Evolutionary conservation across 2,329 filamentous ascomycete species (phyloP), one percentile per base, ranked within the genome.

Genomic region (Fusarium lateritium): DNA sequence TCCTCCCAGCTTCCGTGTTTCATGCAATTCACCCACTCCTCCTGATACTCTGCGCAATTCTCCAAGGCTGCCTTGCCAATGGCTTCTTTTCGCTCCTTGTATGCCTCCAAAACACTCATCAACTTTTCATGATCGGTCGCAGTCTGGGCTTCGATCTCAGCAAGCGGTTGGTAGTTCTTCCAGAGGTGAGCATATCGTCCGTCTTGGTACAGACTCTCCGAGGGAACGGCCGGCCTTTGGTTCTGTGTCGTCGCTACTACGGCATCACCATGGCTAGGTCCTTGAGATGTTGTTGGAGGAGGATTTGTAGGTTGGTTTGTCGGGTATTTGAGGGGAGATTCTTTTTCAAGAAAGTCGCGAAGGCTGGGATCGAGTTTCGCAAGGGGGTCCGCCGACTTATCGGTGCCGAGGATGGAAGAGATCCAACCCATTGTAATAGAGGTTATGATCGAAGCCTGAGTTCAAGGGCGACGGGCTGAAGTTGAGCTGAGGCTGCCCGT

Each of bases 21-120:
- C 85, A 96, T 96, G 84, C 96, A 99, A 47, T 91, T 86, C 63
- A 91, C 89, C 84, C 97, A 91, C 61, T 91, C 91, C 76, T 93
- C 85, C 82, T 98, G 94, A 78, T 97, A 93, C 64, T 94, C 79
- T 2, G 94, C 91, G 80, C 96, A 99, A 79, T 98, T 99, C 82
- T 99, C 96, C 76, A 97, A 84, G 11, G 95, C 94, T 2, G 94
- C 92, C 42, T 87, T 85, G 31, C 92, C 93, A 65, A 98, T 92
- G 56, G 89, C 86, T 34, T 88, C 87, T 77, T 92, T 93, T 65
- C 94, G 90, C 76, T 93, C 89, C 79, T 97, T 97, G 85, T 91
- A 97, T 8, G 89, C 90, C 54, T 95, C 91, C 52, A 98, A 83
- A 57, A 98, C 90, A 77, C 93, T 89, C 78, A 88, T 86, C 70